A percentile compares a stretch with the other conserved stretches of the same genome.
Conservation (phyloP, 495 filamentous ascomycete genomes). For the Neurospora cerealis region DNA sequence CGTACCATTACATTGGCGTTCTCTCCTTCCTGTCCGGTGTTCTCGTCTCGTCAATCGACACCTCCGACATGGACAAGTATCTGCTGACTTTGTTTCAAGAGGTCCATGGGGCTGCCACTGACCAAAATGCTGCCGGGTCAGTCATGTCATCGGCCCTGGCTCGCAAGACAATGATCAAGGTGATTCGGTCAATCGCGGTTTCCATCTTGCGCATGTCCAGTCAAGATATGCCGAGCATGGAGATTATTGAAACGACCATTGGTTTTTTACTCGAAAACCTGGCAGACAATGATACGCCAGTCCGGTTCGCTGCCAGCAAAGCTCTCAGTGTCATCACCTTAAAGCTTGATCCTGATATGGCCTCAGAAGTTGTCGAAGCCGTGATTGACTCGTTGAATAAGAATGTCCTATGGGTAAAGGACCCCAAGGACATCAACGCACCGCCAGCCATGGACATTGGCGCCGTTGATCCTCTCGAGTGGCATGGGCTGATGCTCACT, state of each 20-base stretch:
- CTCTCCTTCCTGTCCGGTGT: slow-evolving; percentile 71
- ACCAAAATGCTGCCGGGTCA: slow-evolving; percentile 26
- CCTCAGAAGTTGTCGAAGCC: slow-evolving; percentile 73
- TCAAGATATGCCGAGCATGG: slow-evolving; percentile 36
- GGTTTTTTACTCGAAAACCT: slow-evolving; percentile 56
- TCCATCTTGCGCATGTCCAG: slow-evolving; percentile 42
- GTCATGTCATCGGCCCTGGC: slow-evolving; percentile 63
- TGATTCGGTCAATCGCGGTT: slow-evolving; percentile 59
- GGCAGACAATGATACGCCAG: slow-evolving; percentile 78
- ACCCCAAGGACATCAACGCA: slow-evolving; percentile 19
- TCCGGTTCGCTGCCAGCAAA: slow-evolving; percentile 86
- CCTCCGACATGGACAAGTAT: slow-evolving; percentile 41
- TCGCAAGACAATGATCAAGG: slow-evolving; percentile 73
- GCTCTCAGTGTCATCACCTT: slow-evolving; percentile 76
- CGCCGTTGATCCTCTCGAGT: slow-evolving; percentile 67
- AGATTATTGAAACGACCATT: slow-evolving; percentile 64
- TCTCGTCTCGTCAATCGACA: slow-evolving; percentile 40
- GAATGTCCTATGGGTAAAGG: slow-evolving; percentile 57
- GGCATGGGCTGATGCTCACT: slow-evolving; percentile 87
- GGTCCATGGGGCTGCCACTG: slow-evolving; percentile 33
- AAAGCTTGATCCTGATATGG: slow-evolving; percentile 70
- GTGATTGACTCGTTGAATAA: slow-evolving; percentile 64
- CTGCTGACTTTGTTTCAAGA: slow-evolving; percentile 36
- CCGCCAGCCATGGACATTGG: slow-evolving; percentile 50
- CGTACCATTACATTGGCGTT: slow-evolving; percentile 55